These are phyloP conservation scores for Penicillium paneum DNA, from an alignment of 2,329 filamentous ascomycete genomes.

Conservation along the genomic window DNA sequence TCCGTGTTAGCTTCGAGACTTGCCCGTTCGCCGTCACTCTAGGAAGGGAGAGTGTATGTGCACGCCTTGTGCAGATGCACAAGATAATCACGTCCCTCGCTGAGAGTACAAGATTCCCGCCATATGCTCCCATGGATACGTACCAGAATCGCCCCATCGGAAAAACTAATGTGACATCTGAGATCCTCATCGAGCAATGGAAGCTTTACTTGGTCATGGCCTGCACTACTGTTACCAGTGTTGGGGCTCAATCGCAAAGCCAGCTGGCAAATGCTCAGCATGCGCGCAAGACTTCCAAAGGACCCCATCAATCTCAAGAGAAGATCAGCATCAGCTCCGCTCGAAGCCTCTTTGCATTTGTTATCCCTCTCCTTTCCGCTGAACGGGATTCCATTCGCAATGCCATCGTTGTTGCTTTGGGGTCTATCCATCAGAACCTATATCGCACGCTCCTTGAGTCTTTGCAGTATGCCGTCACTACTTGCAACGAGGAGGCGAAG, in stretches of 20 bases:
- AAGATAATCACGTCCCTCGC: conserved; percentile 75
- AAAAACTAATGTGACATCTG: conserved; percentile 66
- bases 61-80: conserved; percentile 89
- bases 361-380: conserved; percentile 81
- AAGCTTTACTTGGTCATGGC: conserved; percentile 96
- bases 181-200: conserved; percentile 94
- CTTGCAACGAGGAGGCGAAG: conserved; percentile 85
- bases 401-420: conserved; percentile 85
- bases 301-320: conserved; percentile 61
- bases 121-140: conserved; percentile 35
- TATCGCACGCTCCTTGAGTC: conserved; percentile 89
- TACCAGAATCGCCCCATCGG: conserved; percentile 39
- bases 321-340: conserved; percentile 89
- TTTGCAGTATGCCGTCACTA: conserved; percentile 77
- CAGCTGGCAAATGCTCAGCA: conserved; percentile 68
- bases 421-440: conserved; percentile 91
- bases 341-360: conserved; percentile 80
- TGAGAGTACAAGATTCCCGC: conserved; percentile 62
- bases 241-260: conserved; percentile 61
- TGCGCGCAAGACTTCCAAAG: conserved; percentile 72
- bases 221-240: conserved; percentile 87
- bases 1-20: conserved; percentile 83
- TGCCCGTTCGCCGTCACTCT: conserved; percentile 90
- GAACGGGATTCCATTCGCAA: conserved; percentile 78
- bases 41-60: conserved; percentile 87